Percentiles rank a stretch among this genome's conserved stretches.
phyloP scores from a whole-genome alignment of 2,329 filamentous ascomycete genomes.

The Bipolaris gigantea region DNA sequence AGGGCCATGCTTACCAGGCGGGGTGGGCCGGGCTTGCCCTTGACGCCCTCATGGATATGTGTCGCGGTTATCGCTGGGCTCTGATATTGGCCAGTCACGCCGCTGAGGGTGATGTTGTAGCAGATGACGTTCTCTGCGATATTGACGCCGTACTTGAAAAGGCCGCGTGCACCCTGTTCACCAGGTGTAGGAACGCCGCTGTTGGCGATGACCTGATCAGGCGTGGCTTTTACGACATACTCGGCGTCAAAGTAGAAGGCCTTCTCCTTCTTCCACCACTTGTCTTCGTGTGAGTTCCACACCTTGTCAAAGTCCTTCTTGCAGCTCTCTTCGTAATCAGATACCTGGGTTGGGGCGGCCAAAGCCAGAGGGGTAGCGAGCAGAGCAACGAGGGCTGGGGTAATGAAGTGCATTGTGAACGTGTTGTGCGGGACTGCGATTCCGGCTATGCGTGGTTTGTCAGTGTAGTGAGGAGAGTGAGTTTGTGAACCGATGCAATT shows the following conservation, averaged over 20 bases:
- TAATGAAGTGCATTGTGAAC: conserved; percentile 28
- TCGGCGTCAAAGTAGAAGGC: conserved; percentile 53
- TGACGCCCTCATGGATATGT: conserved; percentile 57
- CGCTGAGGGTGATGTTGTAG: conserved; percentile 56
- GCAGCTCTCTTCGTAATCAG: conserved; percentile 21
- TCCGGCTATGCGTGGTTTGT: not conserved
- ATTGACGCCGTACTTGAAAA: conserved; percentile 60
- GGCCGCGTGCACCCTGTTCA: conserved; percentile 50
- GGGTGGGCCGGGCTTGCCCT: conserved; percentile 54
- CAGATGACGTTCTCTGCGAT: conserved; percentile 49
- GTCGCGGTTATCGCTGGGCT: conserved; percentile 57
- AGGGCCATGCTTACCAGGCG: conserved; percentile 44
- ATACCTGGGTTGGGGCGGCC: conserved; percentile 22
- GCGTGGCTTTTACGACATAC: conserved; percentile 53
- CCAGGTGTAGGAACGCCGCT: conserved; percentile 46
- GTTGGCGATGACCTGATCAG: conserved; percentile 54
- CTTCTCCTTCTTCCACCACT: conserved; percentile 30
- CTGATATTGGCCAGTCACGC: conserved; percentile 55
- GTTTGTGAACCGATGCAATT: conserved; percentile 9
- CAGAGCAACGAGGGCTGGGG: conserved; percentile 22
- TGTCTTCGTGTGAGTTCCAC: conserved; percentile 21
- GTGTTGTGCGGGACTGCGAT: not conserved
- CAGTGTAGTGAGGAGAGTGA: not conserved
- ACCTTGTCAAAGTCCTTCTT: conserved; percentile 28
- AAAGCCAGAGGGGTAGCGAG: conserved; percentile 23